These are phyloP conservation scores for Naumovozyma baii DNA, from an alignment of 805 yeast genomes.

Conservation along the genomic window DNA sequence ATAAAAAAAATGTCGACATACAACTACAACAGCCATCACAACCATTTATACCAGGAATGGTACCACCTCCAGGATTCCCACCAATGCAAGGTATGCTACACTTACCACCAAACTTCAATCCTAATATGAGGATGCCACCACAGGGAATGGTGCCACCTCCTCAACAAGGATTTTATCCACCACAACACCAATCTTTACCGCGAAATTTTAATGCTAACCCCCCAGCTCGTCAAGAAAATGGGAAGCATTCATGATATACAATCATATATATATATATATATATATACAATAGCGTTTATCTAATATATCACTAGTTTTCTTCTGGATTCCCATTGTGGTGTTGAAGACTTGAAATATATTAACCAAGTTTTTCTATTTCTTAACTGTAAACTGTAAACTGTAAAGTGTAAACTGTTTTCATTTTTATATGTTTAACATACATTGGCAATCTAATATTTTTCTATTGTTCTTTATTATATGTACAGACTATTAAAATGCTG, in stretches of 20 bases:
- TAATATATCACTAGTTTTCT: too few species aligned
- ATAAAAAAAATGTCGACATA: neutral
- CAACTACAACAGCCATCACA: conserved; percentile 9
- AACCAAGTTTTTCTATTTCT: too few species aligned
- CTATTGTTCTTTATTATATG: too few species aligned
- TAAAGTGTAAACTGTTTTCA: too few species aligned
- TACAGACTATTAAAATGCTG: too few species aligned
- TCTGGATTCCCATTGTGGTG: too few species aligned
- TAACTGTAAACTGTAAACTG: too few species aligned
- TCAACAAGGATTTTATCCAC: conserved; percentile 4
- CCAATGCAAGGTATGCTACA: conserved; percentile 22
- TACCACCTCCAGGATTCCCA: conserved; percentile 25
- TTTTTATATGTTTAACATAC: too few species aligned
- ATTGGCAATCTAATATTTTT: too few species aligned
- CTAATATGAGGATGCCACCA: conserved; percentile 20
- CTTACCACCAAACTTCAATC: neutral
- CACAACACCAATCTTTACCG: conserved; percentile 1
- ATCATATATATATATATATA: too few species aligned
- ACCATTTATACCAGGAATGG: conserved; percentile 21
- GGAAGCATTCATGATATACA: conserved; percentile 84
- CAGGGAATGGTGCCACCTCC: conserved; percentile 15
- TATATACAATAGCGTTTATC: too few species aligned
- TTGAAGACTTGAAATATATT: too few species aligned
- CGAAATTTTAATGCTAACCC: neutral
- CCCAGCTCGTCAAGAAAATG: conserved; percentile 45